phyloP scores from a whole-genome alignment of 2,329 filamentous ascomycete genomes.

The Chrysoporthe puriensis region DNA sequence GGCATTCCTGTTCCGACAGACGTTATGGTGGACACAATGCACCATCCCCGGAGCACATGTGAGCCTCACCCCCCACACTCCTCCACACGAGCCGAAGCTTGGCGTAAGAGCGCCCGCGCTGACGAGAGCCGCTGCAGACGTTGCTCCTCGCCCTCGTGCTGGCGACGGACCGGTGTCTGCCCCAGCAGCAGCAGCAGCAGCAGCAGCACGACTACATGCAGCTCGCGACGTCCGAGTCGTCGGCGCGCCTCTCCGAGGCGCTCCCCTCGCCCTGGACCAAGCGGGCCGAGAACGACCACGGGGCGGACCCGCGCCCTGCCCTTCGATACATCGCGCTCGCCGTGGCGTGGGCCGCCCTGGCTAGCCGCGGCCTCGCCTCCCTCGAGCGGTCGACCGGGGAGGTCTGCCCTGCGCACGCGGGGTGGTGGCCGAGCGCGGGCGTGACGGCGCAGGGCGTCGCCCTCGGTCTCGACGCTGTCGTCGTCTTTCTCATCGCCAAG shows the following conservation, averaged over 20 bases:
- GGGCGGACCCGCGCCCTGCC: neutral
- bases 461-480: neutral
- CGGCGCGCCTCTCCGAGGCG: too few relatives aligned
- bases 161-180: neutral
- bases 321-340: neutral
- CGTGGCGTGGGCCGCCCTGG: slow-evolving; percentile 6
- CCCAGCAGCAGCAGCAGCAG: neutral
- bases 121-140: neutral
- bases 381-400: neutral
- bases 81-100: too few relatives aligned
- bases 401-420: slow-evolving; percentile 3
- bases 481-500: neutral
- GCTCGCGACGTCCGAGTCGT: neutral
- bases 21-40: slow-evolving; percentile 14
- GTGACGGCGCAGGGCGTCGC: neutral
- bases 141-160: neutral
- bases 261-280: neutral
- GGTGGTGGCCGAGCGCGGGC: slow-evolving; percentile 2
- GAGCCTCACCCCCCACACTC: neutral
- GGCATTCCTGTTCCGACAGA: slow-evolving; percentile 6
- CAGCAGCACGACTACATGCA: neutral
- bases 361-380: slow-evolving; percentile 1
- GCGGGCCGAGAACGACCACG: neutral
- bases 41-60: neutral
- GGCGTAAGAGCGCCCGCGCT: neutral